Conservation (phyloP, 2,329 filamentous ascomycete species). For the Aspergillus niger region DNA sequence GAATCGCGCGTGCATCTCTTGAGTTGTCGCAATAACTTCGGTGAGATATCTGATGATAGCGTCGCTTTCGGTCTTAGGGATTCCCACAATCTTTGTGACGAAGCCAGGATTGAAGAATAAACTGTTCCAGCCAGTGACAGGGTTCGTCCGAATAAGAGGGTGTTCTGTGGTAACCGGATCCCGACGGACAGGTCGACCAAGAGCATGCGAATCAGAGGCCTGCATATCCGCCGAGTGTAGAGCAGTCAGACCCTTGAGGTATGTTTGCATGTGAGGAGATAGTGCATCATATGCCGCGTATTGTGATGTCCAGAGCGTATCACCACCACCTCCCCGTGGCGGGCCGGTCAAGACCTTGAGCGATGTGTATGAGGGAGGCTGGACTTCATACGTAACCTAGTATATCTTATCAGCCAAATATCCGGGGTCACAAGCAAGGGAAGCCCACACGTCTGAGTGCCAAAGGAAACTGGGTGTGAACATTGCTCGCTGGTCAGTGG, state of each 20-base stretch:
- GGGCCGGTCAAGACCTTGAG: conserved; percentile 58
- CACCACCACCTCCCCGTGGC: conserved; percentile 57
- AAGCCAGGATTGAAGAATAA: conserved; percentile 63
- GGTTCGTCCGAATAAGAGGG: conserved; percentile 61
- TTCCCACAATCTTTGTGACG: conserved; percentile 59
- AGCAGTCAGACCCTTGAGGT: conserved; percentile 59
- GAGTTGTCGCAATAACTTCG: conserved; percentile 58
- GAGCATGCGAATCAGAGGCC: conserved; percentile 52
- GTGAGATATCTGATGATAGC: conserved; percentile 56
- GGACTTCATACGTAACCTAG: conserved; percentile 59
- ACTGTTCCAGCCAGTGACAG: conserved; percentile 64
- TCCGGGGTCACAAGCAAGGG: background rate
- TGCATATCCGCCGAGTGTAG: conserved; percentile 58
- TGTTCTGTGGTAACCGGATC: conserved; percentile 58
- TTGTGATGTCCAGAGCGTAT: conserved; percentile 60
- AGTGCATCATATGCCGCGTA: conserved; percentile 62
- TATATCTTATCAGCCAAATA: background rate
- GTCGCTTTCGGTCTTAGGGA: conserved; percentile 59
- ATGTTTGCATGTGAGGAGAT: conserved; percentile 58
- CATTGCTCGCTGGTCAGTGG: conserved; percentile 55
- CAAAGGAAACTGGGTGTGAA: conserved; percentile 59
- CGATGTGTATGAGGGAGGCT: conserved; percentile 60
- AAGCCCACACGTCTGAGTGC: conserved; percentile 53
- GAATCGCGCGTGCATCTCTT: conserved; percentile 70
- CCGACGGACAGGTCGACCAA: conserved; percentile 55